Evolutionary conservation across 176 grass and related monocot species (phyloP).

Genomic region (Urochloa ruziziensis): DNA sequence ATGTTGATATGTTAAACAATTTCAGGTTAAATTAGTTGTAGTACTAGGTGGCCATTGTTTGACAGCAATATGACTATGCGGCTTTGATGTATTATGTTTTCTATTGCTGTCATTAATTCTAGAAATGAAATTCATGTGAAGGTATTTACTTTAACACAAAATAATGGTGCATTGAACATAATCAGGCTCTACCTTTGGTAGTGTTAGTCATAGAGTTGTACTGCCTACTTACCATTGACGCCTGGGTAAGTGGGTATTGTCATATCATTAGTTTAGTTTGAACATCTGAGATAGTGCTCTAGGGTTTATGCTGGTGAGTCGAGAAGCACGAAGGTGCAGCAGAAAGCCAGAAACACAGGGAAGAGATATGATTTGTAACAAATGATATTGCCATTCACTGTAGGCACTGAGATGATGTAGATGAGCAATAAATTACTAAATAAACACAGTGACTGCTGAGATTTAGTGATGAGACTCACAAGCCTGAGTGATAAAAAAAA

Average conservation of each 20-base stretch:
- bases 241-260: not conserved
- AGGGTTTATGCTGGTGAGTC: not conserved
- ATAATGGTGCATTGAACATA: not conserved
- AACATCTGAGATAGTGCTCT: not conserved
- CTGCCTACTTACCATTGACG: not conserved
- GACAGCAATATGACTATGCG: not conserved
- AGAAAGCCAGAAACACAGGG: not conserved
- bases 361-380: not conserved
- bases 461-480: not conserved
- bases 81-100: not conserved
- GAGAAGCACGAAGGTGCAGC: not conserved
- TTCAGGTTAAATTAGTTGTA: too few relatives aligned
- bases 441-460: not conserved
- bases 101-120: not conserved
- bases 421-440: constrained; percentile 7
- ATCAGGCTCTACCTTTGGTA: not conserved
- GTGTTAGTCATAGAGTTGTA: not conserved
- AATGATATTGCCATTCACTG: not conserved
- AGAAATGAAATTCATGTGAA: not conserved
- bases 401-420: not conserved
- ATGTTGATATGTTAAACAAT: constrained; percentile 2
- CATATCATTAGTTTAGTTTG: not conserved
- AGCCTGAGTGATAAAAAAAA: not conserved
- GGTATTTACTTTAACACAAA: not conserved
- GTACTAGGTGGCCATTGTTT: not conserved